These are phyloP conservation scores for Gracilaria vermiculophylla DNA, from an alignment of 23 red algal species.

Conservation along the genomic window DNA sequence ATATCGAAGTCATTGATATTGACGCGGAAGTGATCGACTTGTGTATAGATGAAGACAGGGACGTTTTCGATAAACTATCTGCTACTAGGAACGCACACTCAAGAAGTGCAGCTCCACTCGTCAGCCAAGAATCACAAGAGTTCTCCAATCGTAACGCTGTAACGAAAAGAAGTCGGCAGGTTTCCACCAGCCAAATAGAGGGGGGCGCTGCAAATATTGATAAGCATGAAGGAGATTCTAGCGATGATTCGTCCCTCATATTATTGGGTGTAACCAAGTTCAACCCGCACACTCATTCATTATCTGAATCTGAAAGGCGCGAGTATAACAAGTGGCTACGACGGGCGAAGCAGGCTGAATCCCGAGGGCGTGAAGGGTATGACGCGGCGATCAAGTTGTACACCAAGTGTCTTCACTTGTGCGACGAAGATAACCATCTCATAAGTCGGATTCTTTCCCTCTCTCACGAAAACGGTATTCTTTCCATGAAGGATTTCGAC, in stretches of 20 bases:
- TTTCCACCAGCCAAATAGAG: background rate
- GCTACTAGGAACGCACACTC: background rate
- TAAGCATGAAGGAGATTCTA: background rate
- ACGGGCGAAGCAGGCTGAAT: background rate
- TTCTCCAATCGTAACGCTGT: background rate
- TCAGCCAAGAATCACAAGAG: background rate
- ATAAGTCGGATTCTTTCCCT: background rate
- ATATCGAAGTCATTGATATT: background rate
- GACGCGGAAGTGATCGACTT: background rate
- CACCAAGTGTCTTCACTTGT: background rate
- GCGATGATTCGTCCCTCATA: background rate
- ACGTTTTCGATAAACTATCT: background rate
- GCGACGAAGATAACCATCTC: background rate
- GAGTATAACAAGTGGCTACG: background rate
- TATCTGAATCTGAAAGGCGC: background rate
- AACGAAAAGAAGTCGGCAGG: background rate
- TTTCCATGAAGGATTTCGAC: background rate
- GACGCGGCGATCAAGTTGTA: background rate
- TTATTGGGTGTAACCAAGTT: background rate
- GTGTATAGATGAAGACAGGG: background rate
- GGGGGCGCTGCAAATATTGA: background rate
- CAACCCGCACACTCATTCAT: background rate
- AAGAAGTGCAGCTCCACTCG: background rate
- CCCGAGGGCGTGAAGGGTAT: conserved; percentile 5
- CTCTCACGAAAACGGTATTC: background rate